A percentile compares a stretch with the other conserved stretches of the same genome.
Evolutionary conservation across 257 asterid species (phyloP).

Genomic region (Verbascum thapsus): DNA sequence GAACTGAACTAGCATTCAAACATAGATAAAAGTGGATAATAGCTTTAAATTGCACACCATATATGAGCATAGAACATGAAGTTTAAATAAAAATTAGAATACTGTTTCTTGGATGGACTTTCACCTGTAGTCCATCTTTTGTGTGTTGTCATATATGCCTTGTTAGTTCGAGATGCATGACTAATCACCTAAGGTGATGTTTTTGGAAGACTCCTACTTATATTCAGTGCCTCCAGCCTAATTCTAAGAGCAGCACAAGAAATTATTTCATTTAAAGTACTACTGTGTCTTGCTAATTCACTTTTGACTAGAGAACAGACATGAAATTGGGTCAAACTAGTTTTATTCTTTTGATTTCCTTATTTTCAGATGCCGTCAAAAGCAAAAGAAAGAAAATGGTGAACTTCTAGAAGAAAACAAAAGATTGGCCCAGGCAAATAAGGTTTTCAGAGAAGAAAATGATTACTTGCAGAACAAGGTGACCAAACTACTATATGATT

Average conservation of each 20-base stretch:
- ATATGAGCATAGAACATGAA: background rate
- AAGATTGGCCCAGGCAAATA: slow-evolving; percentile 2
- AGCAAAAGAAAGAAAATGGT: slow-evolving; percentile 18
- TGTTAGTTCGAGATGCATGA: too few species aligned
- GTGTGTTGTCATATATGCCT: too few species aligned
- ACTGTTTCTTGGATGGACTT: background rate
- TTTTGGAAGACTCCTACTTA: background rate
- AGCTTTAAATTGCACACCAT: background rate
- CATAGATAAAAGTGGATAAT: background rate
- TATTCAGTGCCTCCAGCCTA: background rate
- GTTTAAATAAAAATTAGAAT: background rate
- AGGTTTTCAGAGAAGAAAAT: slow-evolving; percentile 22
- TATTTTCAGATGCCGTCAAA: slow-evolving; percentile 23
- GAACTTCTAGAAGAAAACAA: slow-evolving; percentile 8
- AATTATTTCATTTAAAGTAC: background rate
- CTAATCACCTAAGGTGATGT: too few species aligned
- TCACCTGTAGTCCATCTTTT: too few species aligned
- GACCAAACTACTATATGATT: slow-evolving; percentile 7
- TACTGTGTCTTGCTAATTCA: background rate
- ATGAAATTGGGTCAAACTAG: background rate
- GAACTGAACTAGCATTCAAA: background rate
- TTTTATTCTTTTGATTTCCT: background rate
- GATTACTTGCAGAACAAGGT: slow-evolving; percentile 5
- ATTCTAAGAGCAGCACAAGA: background rate
- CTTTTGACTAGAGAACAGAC: background rate